Percentiles rank a stretch among this genome's conserved stretches.
These are phyloP conservation scores for Yarrowia porcina DNA, from an alignment of 805 yeast species.

Conservation along the genomic window DNA sequence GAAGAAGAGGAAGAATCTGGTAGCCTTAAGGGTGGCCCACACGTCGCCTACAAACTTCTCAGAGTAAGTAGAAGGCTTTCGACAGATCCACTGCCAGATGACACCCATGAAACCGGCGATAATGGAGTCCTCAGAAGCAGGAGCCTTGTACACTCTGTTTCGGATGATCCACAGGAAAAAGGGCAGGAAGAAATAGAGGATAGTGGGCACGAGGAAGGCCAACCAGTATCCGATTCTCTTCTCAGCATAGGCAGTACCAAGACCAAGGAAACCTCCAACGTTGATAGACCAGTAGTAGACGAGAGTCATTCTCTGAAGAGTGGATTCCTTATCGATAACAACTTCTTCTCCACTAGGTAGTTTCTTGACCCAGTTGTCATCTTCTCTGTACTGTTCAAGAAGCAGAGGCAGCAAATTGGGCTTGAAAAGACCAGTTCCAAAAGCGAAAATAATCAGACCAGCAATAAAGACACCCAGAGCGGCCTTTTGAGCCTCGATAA, in stretches of 20 bases:
- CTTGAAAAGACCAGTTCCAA: conserved; percentile 54
- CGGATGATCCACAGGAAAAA: conserved; percentile 47
- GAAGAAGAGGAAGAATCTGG: conserved; percentile 58
- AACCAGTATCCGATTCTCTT: conserved; percentile 54
- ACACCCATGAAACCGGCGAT: conserved; percentile 16
- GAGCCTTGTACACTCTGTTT: conserved; percentile 40
- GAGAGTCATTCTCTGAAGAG: conserved; percentile 41
- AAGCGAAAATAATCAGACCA: conserved; percentile 33
- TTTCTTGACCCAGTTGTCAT: conserved; percentile 52
- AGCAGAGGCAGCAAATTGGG: conserved; percentile 43
- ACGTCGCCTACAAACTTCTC: conserved; percentile 60
- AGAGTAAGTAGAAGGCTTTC: conserved; percentile 45
- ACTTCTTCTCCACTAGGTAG: conserved; percentile 54
- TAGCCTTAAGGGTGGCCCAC: conserved; percentile 57
- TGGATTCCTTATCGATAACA: conserved; percentile 47
- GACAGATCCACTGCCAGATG: not conserved
- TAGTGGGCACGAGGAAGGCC: conserved; percentile 49
- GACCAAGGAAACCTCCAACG: conserved; percentile 52
- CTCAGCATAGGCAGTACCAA: conserved; percentile 52
- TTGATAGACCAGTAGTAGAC: conserved; percentile 56
- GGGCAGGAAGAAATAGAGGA: conserved; percentile 54
- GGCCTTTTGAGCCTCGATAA: conserved; percentile 61
- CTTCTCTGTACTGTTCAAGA: conserved; percentile 52
- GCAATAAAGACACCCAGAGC: conserved; percentile 39
- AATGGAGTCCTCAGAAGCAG: conserved; percentile 33